phyloP scores from a whole-genome alignment of 495 filamentous ascomycete species.

The Halenospora varia region DNA sequence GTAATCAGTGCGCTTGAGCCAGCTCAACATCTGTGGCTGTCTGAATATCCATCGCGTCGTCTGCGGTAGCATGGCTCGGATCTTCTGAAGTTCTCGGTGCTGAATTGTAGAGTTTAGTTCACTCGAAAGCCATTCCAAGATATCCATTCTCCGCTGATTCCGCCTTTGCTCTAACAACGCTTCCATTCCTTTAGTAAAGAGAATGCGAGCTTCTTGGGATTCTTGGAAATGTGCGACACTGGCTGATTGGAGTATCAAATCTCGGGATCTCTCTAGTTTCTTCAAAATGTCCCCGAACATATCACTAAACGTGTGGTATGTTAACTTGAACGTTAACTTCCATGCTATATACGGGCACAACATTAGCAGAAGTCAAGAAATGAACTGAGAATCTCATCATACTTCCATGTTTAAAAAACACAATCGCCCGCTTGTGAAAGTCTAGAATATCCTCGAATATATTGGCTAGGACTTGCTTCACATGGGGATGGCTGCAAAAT shows the following conservation, averaged over 20 bases:
- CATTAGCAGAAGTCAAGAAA: background rate
- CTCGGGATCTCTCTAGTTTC: background rate
- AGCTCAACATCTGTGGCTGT: background rate
- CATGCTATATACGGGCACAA: background rate
- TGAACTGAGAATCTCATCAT: background rate
- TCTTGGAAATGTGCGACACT: background rate
- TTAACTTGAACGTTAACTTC: background rate
- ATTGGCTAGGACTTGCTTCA: background rate
- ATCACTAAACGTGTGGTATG: background rate
- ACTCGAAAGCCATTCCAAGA: background rate
- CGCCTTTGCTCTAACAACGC: background rate
- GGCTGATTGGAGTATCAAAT: background rate
- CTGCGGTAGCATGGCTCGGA: background rate
- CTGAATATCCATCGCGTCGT: background rate
- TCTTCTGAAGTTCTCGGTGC: background rate
- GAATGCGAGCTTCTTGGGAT: background rate
- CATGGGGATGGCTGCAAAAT: background rate
- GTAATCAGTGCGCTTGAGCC: background rate
- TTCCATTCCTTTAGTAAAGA: background rate
- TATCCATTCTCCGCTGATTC: background rate
- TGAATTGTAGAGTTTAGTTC: background rate
- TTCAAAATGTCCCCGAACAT: background rate
- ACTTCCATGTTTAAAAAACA: background rate
- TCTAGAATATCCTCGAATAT: background rate
- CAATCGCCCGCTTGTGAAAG: background rate